Evolutionary conservation across 768 basidiomycete genomes (phyloP).

Genomic region (Suillus paluster): DNA sequence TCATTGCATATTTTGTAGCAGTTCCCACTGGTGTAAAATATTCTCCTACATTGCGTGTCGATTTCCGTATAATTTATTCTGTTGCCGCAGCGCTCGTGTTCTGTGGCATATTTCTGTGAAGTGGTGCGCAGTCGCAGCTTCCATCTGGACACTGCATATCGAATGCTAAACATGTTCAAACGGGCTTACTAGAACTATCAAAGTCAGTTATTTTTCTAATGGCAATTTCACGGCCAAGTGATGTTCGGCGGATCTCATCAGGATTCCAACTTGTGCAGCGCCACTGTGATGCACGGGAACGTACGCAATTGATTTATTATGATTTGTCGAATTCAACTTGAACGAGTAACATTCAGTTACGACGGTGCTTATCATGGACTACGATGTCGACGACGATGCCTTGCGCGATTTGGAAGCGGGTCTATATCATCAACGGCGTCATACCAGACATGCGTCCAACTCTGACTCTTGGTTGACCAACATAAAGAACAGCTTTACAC

Average conservation of each 20-base stretch:
- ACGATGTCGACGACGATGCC: neutral
- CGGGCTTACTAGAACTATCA: neutral
- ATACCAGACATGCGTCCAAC: neutral
- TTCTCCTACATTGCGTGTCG: neutral
- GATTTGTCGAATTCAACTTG: neutral
- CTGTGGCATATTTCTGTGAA: neutral
- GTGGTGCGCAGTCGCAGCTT: slow-evolving; percentile 1
- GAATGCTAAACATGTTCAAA: slow-evolving; percentile 1
- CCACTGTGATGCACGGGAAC: neutral
- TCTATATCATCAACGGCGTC: neutral
- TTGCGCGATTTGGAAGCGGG: slow-evolving; percentile 6
- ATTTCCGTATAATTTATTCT: neutral
- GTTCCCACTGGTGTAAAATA: neutral
- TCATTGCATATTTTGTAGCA: neutral
- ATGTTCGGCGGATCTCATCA: neutral
- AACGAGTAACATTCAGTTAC: neutral
- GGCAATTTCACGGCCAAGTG: neutral
- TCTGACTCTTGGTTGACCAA: neutral
- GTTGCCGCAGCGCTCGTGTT: neutral
- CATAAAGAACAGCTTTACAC: slow-evolving; percentile 4
- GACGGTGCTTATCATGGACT: neutral
- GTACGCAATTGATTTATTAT: neutral
- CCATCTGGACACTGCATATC: neutral
- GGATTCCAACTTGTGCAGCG: neutral
- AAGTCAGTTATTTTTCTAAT: neutral